A percentile compares a stretch with the other conserved stretches of the same genome.
Evolutionary conservation across 208 protist species (phyloP).

Genomic region (Crithidia thermophila): DNA sequence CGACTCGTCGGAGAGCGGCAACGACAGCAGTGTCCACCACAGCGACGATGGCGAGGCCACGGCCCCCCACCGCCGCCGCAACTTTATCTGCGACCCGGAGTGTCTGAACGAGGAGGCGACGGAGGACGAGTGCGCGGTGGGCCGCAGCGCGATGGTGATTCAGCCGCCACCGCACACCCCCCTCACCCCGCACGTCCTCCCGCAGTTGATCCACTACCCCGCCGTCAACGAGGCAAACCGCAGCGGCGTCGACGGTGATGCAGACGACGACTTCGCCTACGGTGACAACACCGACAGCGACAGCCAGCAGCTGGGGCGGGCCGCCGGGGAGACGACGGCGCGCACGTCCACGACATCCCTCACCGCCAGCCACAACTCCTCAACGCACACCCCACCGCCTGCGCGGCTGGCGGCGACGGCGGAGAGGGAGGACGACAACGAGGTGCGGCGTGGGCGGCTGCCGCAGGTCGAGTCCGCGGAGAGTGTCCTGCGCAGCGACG

Average conservation of each 20-base stretch:
- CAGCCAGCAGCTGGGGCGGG: slow-evolving; percentile 1
- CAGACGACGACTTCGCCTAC: neutral
- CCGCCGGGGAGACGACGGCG: neutral
- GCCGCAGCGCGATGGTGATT: neutral
- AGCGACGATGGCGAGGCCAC: slow-evolving; percentile 4
- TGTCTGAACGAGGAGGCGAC: neutral
- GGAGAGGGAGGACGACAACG: no score
- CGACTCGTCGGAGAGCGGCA: slow-evolving; percentile 14
- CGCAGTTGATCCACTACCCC: slow-evolving; percentile 13
- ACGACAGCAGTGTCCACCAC: neutral
- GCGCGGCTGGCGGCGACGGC: neutral
- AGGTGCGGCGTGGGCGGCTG: no score
- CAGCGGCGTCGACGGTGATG: neutral
- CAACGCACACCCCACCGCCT: slow-evolving; percentile 2
- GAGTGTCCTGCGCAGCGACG: neutral
- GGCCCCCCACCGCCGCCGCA: neutral
- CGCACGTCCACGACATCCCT: slow-evolving; percentile 8
- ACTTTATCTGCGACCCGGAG: slow-evolving; percentile 1
- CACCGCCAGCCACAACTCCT: neutral
- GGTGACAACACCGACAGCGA: slow-evolving; percentile 1
- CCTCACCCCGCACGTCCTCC: neutral
- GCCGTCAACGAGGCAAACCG: no score
- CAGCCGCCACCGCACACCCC: neutral
- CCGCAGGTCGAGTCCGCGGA: neutral
- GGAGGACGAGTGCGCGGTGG: slow-evolving; percentile 6